These are phyloP conservation scores for Suillus decipiens DNA, from an alignment of 768 basidiomycete genomes.

Conservation along the genomic window DNA sequence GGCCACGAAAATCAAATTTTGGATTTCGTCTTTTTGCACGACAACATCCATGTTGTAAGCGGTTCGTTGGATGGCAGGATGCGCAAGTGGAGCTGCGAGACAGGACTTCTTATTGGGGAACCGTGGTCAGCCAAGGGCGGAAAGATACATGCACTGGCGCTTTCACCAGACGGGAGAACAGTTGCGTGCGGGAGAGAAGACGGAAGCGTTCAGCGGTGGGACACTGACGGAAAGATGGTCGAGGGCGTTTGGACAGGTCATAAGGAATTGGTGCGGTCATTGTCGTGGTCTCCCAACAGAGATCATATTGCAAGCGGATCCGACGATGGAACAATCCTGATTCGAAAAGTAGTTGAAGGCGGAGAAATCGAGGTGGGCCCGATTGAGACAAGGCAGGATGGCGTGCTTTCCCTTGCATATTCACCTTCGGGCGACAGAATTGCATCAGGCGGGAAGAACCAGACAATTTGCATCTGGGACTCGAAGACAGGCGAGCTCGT, in stretches of 20 bases:
- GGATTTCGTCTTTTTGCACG: background rate
- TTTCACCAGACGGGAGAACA: background rate
- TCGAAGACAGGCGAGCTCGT: background rate
- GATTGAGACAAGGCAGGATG: background rate
- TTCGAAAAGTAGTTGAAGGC: background rate
- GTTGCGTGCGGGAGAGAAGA: background rate
- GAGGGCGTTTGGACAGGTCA: background rate
- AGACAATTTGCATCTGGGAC: background rate
- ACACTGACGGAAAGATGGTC: background rate
- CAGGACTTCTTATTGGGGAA: background rate
- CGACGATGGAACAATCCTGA: background rate
- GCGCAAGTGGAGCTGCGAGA: background rate
- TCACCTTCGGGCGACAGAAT: background rate
- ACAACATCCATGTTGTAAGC: background rate
- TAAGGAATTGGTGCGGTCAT: background rate
- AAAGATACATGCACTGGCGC: background rate
- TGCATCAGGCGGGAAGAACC: background rate
- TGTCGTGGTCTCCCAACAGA: background rate
- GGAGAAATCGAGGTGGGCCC: background rate
- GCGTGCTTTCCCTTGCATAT: background rate
- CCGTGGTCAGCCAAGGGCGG: background rate
- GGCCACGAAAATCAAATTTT: background rate
- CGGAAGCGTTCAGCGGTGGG: background rate
- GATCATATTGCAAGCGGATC: background rate
- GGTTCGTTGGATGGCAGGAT: background rate